Base-by-base conservation (phyloP, 805 yeast genomes). In the Candida ponderosae region DNA sequence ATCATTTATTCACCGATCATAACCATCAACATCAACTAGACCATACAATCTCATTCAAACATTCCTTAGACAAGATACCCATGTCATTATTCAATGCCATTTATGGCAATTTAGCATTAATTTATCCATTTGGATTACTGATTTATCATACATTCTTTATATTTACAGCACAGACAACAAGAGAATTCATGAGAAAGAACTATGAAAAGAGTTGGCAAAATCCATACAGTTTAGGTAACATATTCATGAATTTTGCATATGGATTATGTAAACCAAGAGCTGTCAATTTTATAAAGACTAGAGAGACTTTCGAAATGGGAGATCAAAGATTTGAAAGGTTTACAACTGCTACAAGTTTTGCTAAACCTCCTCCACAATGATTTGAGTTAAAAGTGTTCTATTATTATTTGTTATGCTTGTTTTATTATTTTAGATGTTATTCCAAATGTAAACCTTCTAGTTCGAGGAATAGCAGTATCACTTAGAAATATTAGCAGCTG, bases 111-210 rank as follows among this genome's bases (percentile, higher is more conserved):
- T 20, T 79, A 2, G 59, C 63, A 3, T 24, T 73, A n/a, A 43
- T 68, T 3, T 83, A 81, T 47, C 89, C 93, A 2, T 33, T 65
- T 0, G 42, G 76, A 19, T 55, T 85, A 14, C 50, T 81, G 16
- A 31, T 58, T 0, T 71, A 69, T 45, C 95, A 85, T 48, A 28
- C 74, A 1, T 70, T 63, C 35, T 55, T 84, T 35, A 72, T 76
- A 0, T 50, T 72, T 1, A 66, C 73, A 7, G 79, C 79, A 34
- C 67, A 80, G 43, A 79, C 89, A 8, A 84, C 95, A 6, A 66
- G 88, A 43, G 95, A 85, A 46, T 84, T 70, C 50, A 59, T 85
- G 35, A 72, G 71, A 47, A 57, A 67, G 19, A 59, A 65, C 7
- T 64, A 69, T 10, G 50, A 60, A 5, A 53, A 59, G 32, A 57